phyloP scores from a whole-genome alignment of 148 eudicot species.

The Rhododendron ovatum region DNA sequence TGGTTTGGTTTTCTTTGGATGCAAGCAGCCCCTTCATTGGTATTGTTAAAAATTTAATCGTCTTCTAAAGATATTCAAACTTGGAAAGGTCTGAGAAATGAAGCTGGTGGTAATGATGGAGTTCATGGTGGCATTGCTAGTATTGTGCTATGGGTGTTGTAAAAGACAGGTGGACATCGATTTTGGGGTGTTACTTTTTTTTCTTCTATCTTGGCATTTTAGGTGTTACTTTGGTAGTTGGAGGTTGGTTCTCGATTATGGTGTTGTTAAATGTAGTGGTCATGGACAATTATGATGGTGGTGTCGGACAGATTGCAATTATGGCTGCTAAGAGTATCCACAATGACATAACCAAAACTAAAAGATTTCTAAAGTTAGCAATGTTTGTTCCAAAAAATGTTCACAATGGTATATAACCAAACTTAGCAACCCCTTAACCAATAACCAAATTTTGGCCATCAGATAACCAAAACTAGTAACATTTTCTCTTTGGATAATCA shows the following conservation, averaged over 20 bases:
- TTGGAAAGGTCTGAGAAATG: background rate
- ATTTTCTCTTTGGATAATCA: background rate
- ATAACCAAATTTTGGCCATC: background rate
- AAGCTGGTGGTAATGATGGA: background rate
- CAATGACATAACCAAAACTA: background rate
- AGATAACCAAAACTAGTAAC: background rate
- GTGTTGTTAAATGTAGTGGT: background rate
- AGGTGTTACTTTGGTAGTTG: background rate
- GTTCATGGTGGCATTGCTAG: background rate
- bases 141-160: background rate
- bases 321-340: too few species aligned
- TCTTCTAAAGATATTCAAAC: background rate
- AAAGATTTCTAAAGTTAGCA: background rate
- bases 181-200: background rate
- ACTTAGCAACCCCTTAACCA: background rate
- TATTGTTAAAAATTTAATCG: background rate
- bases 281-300: background rate
- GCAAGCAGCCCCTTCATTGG: background rate
- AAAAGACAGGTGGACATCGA: background rate
- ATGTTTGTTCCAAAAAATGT: too few species aligned
- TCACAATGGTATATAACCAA: background rate
- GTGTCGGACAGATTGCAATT: background rate
- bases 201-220: background rate
- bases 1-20: background rate
- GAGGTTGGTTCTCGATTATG: background rate